Evolutionary conservation across 805 yeast species (phyloP).

Genomic region (Metschnikowia lachancei): DNA sequence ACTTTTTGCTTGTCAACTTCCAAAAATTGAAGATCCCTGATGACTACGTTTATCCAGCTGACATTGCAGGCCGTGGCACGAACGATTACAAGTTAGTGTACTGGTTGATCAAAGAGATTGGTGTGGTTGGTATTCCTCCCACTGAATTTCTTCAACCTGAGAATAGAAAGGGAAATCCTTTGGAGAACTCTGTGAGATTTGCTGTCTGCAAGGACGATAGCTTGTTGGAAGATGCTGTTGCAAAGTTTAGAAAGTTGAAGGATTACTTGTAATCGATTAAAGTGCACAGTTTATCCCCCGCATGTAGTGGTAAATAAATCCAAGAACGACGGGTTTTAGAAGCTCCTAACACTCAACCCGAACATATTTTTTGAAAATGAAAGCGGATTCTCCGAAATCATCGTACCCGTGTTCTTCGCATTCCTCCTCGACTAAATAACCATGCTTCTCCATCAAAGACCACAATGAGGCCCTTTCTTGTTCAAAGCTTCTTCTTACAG

Average conservation of each 20-base stretch:
- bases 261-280: slow-evolving; percentile 41
- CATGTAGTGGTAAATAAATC: not conserved
- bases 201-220: slow-evolving; percentile 94
- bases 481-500: slow-evolving; percentile 66
- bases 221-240: slow-evolving; percentile 77
- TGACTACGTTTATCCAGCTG: slow-evolving; percentile 69
- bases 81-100: slow-evolving; percentile 85
- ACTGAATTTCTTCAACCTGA: slow-evolving; percentile 83
- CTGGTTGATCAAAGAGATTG: slow-evolving; percentile 89
- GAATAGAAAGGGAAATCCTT: slow-evolving; percentile 58
- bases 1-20: slow-evolving; percentile 86
- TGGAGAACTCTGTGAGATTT: slow-evolving; percentile 84
- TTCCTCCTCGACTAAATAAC: slow-evolving; percentile 34
- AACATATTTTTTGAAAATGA: slow-evolving; percentile 43
- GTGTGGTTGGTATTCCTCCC: slow-evolving; percentile 96
- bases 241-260: slow-evolving; percentile 66
- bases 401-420: slow-evolving; percentile 66
- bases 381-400: slow-evolving; percentile 76
- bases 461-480: slow-evolving; percentile 62
- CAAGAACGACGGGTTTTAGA: not conserved
- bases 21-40: slow-evolving; percentile 75
- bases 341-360: not conserved
- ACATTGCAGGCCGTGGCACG: slow-evolving; percentile 59
- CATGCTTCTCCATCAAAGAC: slow-evolving; percentile 42
- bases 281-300: not conserved